Evolutionary conservation across 169 alveolate species (phyloP), one percentile per base, ranked within the genome.

Genomic region (Eimeria necatrix): DNA sequence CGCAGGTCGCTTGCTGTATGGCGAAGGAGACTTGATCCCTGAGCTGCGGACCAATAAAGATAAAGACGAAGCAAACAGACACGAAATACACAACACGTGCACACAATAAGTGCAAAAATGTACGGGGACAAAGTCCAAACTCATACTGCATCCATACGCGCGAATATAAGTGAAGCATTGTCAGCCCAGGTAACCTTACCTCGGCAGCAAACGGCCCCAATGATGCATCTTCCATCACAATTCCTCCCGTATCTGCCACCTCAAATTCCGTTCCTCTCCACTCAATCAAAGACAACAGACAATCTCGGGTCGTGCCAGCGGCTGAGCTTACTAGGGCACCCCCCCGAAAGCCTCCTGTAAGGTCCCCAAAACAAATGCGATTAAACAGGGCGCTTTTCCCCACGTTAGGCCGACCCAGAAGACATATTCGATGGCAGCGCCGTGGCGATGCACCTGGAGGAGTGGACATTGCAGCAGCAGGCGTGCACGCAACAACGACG

Each of bases 311-410:
- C 6, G 89, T 89, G 12, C 94, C 74, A 3, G 51, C 53, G 22
- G 53, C 22, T 12, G 51, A 4, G 70, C 91, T 81, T 7, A 53
- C 91, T 4, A 51, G 20, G 7, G 91, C 71, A 10, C 71, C 71
- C 3, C 74, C 41, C 14, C 26, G 9, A 12, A 49, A 8, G 14
- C 53, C 71, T 51, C 24, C 71, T 14, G 5, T 4, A 48, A 41
- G 53, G 24, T 9, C 53, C n/a, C 91, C 91, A 32, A 8, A 52
- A 73, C 91, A 51, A n/a, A 89, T 10, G 26, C 80, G 84, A 70
- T 89, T 89, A 59, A 73, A 73, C 26, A 89, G 76, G 18, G 80
- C 41, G 49, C 94, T 89, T 59, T 89, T 89, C n/a, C 94, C 94
- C 32, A 71, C 88, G 49, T 74, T 74, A 26, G 94, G 94, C 3